Evolutionary conservation across 2,329 filamentous ascomycete genomes (phyloP).

Genomic region (Fusarium camptoceras): DNA sequence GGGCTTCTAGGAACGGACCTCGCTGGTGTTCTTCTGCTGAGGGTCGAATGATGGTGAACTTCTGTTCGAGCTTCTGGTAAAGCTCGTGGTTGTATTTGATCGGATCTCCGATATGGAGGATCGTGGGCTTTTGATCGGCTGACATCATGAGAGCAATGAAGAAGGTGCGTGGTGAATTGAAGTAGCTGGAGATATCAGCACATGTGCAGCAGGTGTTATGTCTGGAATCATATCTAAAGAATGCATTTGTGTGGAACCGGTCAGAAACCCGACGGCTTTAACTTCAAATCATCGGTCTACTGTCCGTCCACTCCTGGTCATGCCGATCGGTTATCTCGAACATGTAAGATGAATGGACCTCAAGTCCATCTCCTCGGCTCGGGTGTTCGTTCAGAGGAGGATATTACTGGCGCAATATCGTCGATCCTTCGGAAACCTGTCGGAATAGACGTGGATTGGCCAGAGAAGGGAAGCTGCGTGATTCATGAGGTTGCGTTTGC

Average conservation of each 20-base stretch:
- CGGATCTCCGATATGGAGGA: conserved; percentile 51
- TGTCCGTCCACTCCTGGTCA: neutral
- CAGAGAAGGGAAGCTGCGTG: neutral
- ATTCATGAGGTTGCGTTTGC: neutral
- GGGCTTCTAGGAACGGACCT: conserved; percentile 52
- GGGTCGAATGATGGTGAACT: conserved; percentile 52
- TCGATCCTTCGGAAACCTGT: neutral
- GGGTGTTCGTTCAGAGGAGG: neutral
- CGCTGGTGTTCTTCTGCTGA: conserved; percentile 54
- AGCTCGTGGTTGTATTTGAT: conserved; percentile 49
- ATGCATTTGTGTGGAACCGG: neutral
- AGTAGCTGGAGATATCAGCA: neutral
- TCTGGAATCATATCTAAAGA: neutral
- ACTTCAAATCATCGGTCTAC: neutral
- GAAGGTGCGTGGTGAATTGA: neutral
- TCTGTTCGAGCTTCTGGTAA: conserved; percentile 47
- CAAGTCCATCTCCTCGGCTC: neutral
- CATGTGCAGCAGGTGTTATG: neutral
- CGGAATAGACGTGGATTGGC: conserved; percentile 15
- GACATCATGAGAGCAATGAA: neutral
- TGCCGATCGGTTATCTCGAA: conserved; percentile 5
- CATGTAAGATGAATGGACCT: neutral
- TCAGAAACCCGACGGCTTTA: neutral
- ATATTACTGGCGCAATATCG: neutral
- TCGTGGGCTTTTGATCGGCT: conserved; percentile 36